Evolutionary conservation across 2,329 filamentous ascomycete species (phyloP).

Genomic region (Curvularia spicifera): DNA sequence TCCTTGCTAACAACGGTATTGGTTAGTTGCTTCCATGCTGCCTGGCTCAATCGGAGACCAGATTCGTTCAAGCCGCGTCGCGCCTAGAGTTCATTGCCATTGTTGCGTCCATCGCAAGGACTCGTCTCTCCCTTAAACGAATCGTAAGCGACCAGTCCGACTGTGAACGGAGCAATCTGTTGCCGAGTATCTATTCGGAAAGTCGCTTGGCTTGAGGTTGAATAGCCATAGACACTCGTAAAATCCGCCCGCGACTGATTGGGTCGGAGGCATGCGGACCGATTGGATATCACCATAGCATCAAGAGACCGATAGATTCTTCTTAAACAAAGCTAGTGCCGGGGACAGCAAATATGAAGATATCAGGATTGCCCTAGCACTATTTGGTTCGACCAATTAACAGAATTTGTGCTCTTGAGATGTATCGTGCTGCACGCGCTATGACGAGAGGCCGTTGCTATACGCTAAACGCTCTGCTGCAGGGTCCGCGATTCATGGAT

Average conservation of each 20-base stretch:
- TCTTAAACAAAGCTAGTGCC: constrained; percentile 6
- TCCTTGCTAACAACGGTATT: constrained; percentile 13
- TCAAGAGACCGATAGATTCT: constrained; percentile 9
- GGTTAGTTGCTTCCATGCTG: constrained; percentile 12
- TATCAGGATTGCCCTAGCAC: not conserved
- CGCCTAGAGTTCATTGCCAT: not conserved
- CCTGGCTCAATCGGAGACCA: constrained; percentile 11
- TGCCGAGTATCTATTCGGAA: not conserved
- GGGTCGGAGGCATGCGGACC: not conserved
- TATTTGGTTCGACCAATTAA: not conserved
- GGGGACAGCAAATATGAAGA: not conserved
- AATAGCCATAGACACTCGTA: not conserved
- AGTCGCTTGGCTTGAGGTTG: not conserved
- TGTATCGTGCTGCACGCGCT: not conserved
- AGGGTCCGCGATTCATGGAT: not conserved
- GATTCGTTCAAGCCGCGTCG: constrained; percentile 8
- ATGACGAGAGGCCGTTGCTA: not conserved
- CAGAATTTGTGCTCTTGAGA: not conserved
- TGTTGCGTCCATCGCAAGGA: not conserved
- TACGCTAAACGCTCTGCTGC: not conserved
- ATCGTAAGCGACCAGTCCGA: not conserved
- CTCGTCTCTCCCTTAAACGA: not conserved
- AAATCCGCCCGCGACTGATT: not conserved
- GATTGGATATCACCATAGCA: constrained; percentile 13
- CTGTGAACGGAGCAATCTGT: not conserved